Evolutionary conservation across 2,329 filamentous ascomycete genomes (phyloP), one percentile per base, ranked within the genome.

Genomic region (Colletotrichum sp.): DNA sequence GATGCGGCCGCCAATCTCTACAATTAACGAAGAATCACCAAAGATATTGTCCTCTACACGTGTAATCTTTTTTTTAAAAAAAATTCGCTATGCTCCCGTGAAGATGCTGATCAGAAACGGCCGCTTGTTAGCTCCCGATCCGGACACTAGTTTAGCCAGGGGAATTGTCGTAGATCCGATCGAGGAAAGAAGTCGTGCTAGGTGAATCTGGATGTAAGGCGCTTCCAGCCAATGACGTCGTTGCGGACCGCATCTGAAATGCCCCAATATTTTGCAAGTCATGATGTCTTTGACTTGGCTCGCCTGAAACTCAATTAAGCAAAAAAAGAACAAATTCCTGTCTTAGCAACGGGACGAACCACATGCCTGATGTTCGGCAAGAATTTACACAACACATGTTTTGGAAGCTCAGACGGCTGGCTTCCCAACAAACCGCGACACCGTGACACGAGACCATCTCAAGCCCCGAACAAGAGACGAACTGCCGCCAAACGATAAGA

Each of bases 251-350:
- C 18, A 2, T 32, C 24, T 36, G 18, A 24, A 12, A 59, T 18
- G 56, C 65, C 36, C 71, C 65, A 63, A 55, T 52, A 55, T 63
- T 64, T 18, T 9, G 21, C 67, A 74, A 77, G 74, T 74, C 76
- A 77, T 77, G 73, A 77, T 77, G 75, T 77, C 69, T 75, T 77
- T 59, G 74, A 77, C 65, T 71, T 69, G 71, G 48, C 14, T 36
- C 21, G 28, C 59, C 38, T 64, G 71, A 71, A 71, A 30, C 65
- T 56, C 55, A 66, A 55, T 61, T 62, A 55, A 28, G 34, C 13
- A 43, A 24, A 65, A 59, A 18, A 24, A 62, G 10, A 21, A 61
- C 21, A 36, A 7, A 56, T 52, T 16, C 14, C 30, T 48, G 38
- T 43, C 30, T 13, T n/a, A 62, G 52, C 52, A 56, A 48, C 38